Evolutionary conservation across 805 yeast genomes (phyloP), one percentile per base, ranked within the genome.

Genomic region (Ogataea henricii): DNA sequence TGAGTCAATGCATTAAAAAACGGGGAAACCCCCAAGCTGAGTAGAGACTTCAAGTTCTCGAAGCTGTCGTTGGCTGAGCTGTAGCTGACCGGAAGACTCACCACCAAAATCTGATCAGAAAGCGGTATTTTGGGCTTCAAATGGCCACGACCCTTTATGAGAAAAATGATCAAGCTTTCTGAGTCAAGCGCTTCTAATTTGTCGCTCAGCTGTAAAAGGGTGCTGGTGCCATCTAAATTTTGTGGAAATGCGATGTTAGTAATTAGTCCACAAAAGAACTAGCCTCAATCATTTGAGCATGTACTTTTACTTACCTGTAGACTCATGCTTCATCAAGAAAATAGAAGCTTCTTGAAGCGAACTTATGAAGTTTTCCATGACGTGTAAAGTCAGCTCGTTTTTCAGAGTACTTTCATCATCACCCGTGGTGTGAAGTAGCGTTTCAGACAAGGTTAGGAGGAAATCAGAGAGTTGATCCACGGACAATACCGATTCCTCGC

Each of bases 1-100:
- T 33, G 32, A 3, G 67, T 56, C 6, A 78, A 62, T 7, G 77
- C 71, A 37, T 87, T 88, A 59, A 90, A 85, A 53, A 83, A 81
- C 0, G 94, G 88, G 0, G 81, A 73, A 18, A 89, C 70, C 1
- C 90, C 95, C 32, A 78, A 67, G 45, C 76, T 77, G 18, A 89
- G 64, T 22, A 91, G 65, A 0, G 81, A 69, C 54, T 82, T 73
- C n/a, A 90, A 59, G 22, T 74, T 71, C 40, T 83, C 85, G 29
- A 52, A 56, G 18, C 47, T 43, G 16, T 50, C 52, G 18, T 41
- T 46, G 14, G 48, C 32, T 3, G 55, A 41, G 16, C 44, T 29
- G 13, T 47, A 25, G 17, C 30, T 44, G 22, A 43, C 22, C 12
- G 51, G 56, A 10, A 53, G 38, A 21, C 39, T 32, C 6, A 45